phyloP scores from a whole-genome alignment of 768 basidiomycete species.

The Hortiboletus campestris region DNA sequence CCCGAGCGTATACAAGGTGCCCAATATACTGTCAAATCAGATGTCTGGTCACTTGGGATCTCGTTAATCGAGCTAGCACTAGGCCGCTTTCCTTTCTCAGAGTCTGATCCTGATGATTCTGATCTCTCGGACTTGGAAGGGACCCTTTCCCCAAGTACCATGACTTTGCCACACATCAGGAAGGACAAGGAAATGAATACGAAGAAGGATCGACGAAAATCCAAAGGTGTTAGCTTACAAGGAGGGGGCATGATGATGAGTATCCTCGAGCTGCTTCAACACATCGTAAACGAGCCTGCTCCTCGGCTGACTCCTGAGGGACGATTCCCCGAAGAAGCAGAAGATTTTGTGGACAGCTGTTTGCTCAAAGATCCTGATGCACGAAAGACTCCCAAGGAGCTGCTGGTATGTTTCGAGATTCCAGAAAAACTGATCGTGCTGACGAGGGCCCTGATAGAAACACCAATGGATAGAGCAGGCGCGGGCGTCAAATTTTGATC shows the following conservation, averaged over 20 bases:
- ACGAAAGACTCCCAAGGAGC: constrained; percentile 83
- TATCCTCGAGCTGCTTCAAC: constrained; percentile 93
- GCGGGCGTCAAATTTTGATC: constrained; percentile 58
- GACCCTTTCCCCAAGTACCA: constrained; percentile 69
- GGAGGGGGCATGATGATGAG: constrained; percentile 98
- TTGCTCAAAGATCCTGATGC: constrained; percentile 85
- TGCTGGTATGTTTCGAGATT: constrained; percentile 49
- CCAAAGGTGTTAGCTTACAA: constrained; percentile 88
- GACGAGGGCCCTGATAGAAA: constrained; percentile 44
- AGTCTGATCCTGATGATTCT: constrained; percentile 72
- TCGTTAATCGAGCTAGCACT: constrained; percentile 95
- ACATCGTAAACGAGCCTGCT: constrained; percentile 98
- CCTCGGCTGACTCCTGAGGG: constrained; percentile 79
- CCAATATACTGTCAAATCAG: constrained; percentile 97
- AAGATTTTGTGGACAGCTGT: constrained; percentile 86
- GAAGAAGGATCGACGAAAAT: constrained; percentile 84
- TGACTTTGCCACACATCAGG: constrained; percentile 39
- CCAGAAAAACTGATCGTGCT: constrained; percentile 1
- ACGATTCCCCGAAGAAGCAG: constrained; percentile 69
- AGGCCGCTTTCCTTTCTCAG: constrained; percentile 95
- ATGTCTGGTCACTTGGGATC: constrained; percentile 98
- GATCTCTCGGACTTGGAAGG: constrained; percentile 77
- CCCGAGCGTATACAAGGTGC: constrained; percentile 99
- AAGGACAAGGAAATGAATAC: constrained; percentile 42
- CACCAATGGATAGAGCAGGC: constrained; percentile 73